These are phyloP conservation scores for Albophoma yamanashiensis DNA, from an alignment of 2,329 filamentous ascomycete genomes.

Conservation along the genomic window DNA sequence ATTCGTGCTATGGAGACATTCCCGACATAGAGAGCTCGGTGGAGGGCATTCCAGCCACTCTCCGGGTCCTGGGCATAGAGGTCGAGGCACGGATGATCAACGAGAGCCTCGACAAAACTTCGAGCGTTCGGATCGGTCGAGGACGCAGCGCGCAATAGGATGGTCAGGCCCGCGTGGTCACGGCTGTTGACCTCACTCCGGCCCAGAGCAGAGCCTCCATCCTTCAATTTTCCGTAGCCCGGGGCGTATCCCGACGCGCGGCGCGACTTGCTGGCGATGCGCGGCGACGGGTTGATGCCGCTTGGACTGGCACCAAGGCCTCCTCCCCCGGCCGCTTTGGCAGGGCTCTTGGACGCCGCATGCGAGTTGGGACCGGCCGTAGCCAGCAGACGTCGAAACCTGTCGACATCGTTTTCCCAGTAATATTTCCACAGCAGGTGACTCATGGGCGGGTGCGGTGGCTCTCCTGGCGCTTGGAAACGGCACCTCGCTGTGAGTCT, in stretches of 20 bases:
- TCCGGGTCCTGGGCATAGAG: constrained; percentile 80
- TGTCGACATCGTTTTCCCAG: constrained; percentile 95
- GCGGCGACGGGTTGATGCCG: constrained; percentile 37
- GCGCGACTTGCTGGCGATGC: constrained; percentile 36
- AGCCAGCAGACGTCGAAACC: constrained; percentile 80
- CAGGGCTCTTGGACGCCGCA: constrained; percentile 41
- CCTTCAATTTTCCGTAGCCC: constrained; percentile 30
- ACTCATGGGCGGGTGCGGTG: constrained; percentile 59
- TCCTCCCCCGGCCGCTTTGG: constrained; percentile 23
- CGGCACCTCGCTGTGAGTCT: constrained; percentile 83
- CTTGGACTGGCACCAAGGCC: constrained; percentile 27
- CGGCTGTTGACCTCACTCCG: constrained; percentile 72
- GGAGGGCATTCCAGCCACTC: constrained; percentile 91
- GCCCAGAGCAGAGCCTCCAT: constrained; percentile 29
- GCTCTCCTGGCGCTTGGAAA: constrained; percentile 38
- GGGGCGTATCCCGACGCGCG: constrained; percentile 41
- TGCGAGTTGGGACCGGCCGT: constrained; percentile 52
- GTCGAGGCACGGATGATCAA: constrained; percentile 76
- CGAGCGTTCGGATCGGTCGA: constrained; percentile 59
- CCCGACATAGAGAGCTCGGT: constrained; percentile 81
- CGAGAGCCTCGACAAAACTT: constrained; percentile 65
- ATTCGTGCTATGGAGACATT: constrained; percentile 79
- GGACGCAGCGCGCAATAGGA: constrained; percentile 76
- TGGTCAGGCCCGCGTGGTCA: constrained; percentile 69
- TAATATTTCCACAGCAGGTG: constrained; percentile 94